Conservation (phyloP, 2,329 filamentous ascomycete genomes). For the Verticillium nubilum region DNA sequence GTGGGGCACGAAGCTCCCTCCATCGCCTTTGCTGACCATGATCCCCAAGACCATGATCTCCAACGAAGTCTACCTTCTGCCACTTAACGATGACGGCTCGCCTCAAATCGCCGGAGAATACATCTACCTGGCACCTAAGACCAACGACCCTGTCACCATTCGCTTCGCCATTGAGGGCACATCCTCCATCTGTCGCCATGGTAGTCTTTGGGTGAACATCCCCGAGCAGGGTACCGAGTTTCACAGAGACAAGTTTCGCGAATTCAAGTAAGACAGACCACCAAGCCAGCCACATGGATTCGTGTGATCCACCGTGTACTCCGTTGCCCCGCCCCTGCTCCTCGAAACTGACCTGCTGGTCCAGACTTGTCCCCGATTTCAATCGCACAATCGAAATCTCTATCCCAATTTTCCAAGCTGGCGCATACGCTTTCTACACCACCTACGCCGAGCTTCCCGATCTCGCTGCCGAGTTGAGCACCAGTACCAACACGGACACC, state of each 20-base stretch:
- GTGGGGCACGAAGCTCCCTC: constrained; percentile 14
- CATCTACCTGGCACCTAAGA: constrained; percentile 77
- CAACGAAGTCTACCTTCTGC: constrained; percentile 77
- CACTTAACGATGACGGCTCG: constrained; percentile 87
- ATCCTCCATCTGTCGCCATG: constrained; percentile 90
- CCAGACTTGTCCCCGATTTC: constrained; percentile 83
- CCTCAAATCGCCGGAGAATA: constrained; percentile 86
- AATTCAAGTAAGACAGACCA: constrained; percentile 69
- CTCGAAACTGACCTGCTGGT: not conserved
- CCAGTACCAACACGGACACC: constrained; percentile 38
- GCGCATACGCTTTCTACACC: constrained; percentile 91
- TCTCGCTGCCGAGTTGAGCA: constrained; percentile 53
- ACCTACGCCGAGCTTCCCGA: constrained; percentile 85
- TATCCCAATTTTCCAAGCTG: constrained; percentile 74
- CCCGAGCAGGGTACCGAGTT: constrained; percentile 73
- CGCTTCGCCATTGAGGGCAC: constrained; percentile 91
- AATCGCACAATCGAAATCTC: constrained; percentile 88
- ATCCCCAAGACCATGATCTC: constrained; percentile 57
- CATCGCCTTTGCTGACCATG: constrained; percentile 35
- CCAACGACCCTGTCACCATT: constrained; percentile 69
- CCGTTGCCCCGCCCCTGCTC: not conserved
- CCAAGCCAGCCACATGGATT: too few relatives aligned
- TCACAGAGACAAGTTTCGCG: constrained; percentile 70
- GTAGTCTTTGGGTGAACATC: constrained; percentile 95
- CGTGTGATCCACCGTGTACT: not conserved